phyloP scores from a whole-genome alignment of 139 green algal genomes.

The Chlorella vulgaris region DNA sequence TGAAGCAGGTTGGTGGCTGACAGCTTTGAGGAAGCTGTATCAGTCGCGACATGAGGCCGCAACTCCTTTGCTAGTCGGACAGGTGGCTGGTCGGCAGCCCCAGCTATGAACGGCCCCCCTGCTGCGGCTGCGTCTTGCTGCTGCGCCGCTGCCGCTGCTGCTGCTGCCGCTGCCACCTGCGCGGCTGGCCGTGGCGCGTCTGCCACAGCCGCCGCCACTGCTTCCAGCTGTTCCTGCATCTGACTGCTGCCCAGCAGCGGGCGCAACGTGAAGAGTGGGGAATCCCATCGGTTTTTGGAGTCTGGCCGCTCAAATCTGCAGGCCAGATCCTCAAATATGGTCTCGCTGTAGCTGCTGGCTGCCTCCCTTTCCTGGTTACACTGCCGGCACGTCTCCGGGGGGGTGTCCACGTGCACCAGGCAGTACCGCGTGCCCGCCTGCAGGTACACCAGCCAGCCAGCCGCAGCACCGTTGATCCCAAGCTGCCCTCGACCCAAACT shows the following conservation, averaged over 20 bases:
- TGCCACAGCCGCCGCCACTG: background rate
- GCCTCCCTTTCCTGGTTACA: slow-evolving; percentile 72
- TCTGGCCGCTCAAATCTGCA: slow-evolving; percentile 88
- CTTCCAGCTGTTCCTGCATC: background rate
- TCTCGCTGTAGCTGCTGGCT: slow-evolving; percentile 28
- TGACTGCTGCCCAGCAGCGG: slow-evolving; percentile 15
- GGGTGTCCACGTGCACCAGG: slow-evolving; percentile 84
- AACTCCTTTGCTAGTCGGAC: slow-evolving; percentile 24
- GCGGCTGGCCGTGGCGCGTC: background rate
- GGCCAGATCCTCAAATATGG: slow-evolving; percentile 82
- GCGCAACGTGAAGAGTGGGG: slow-evolving; percentile 76
- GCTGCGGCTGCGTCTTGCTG: background rate
- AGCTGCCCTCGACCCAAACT: too few species aligned
- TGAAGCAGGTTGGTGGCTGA: slow-evolving; percentile 85
- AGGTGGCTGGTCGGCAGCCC: background rate
- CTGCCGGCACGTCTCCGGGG: slow-evolving; percentile 46
- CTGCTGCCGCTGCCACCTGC: background rate
- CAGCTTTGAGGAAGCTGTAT: slow-evolving; percentile 2
- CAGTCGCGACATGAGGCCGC: slow-evolving; percentile 26
- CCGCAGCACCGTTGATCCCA: background rate
- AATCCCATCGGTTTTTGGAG: slow-evolving; percentile 87
- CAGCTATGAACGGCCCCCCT: background rate
- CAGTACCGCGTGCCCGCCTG: slow-evolving; percentile 83
- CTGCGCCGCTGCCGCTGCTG: background rate
- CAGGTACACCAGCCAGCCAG: background rate